Evolutionary conservation across 257 asterid species (phyloP).

Genomic region (Ilex asprella): DNA sequence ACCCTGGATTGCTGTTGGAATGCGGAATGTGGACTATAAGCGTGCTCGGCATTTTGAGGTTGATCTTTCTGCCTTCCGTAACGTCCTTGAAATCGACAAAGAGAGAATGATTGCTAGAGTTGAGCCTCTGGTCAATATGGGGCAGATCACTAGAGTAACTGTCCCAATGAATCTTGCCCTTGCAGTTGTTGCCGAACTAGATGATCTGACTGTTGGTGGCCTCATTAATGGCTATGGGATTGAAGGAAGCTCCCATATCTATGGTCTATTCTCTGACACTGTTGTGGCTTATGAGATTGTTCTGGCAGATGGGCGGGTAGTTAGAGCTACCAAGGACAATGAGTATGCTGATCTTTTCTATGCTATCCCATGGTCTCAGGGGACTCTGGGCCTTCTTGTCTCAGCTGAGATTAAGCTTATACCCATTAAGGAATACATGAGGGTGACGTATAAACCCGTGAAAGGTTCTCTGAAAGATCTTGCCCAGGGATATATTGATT

Average conservation of each 20-base stretch:
- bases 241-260: slow-evolving; percentile 92
- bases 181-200: slow-evolving; percentile 96
- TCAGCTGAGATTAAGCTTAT: slow-evolving; percentile 96
- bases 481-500: slow-evolving; percentile 77
- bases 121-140: slow-evolving; percentile 96
- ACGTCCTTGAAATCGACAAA: slow-evolving; percentile 59
- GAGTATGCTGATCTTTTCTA: slow-evolving; percentile 82
- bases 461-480: slow-evolving; percentile 66
- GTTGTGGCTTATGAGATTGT: slow-evolving; percentile 89
- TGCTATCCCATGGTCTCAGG: slow-evolving; percentile 97
- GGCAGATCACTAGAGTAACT: slow-evolving; percentile 77
- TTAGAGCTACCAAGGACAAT: slow-evolving; percentile 89
- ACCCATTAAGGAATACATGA: slow-evolving; percentile 87
- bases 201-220: slow-evolving; percentile 94
- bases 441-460: slow-evolving; percentile 73
- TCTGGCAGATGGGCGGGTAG: slow-evolving; percentile 74
- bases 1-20: slow-evolving; percentile 70
- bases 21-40: slow-evolving; percentile 92
- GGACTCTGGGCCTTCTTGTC: slow-evolving; percentile 89
- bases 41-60: slow-evolving; percentile 93
- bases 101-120: slow-evolving; percentile 81
- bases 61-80: slow-evolving; percentile 84
- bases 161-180: slow-evolving; percentile 83
- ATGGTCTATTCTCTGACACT: slow-evolving; percentile 86
- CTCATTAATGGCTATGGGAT: slow-evolving; percentile 92